Evolutionary conservation across 2,329 filamentous ascomycete genomes (phyloP), one percentile per base, ranked within the genome.

Genomic region (Nannizziopsis arthrosporioides): DNA sequence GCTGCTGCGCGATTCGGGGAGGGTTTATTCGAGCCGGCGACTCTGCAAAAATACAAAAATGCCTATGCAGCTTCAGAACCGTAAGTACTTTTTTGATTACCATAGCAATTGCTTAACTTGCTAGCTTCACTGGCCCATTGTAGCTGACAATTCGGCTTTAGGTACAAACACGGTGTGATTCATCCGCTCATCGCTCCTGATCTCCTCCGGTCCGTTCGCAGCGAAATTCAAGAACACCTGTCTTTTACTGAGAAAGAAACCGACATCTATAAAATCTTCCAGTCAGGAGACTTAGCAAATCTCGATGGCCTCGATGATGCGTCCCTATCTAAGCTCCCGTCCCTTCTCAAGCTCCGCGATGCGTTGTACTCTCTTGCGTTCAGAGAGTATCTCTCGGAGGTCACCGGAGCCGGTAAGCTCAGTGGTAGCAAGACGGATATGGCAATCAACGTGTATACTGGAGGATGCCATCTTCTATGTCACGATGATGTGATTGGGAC

Each of bases 401-500:
- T 98, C 60, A 94, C 90, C 11, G 81, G 81, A 51, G 87, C 87
- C 49, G 92, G 92, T 0, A 81, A 86, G 50, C 68, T 98, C 61
- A 94, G 87, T 59, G 92, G 89, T 1, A 79, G 78, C 66, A 98
- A 96, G 74, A 96, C 92, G 14, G 92, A 98, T 67, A 94, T 98
- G 88, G 92, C 92, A 51, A 94, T 98, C 73, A 98, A 98, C 63
- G 82, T 98, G 44, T 98, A 98, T 67, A 95, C 88, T 0, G 90
- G 92, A 4, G 90, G 92, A 36, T 96, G 90, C 63, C 94, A 93
- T 65, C 75, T 98, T 19, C 75, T 98, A 27, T 96, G 92, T 68
- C 92, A 98, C 62, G 92, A 98, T 73, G 92, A 98, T 68, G 92
- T 98, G 52, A 98, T 98, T 65, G 92, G 92, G n/a, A 94, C 84